Base-by-base conservation (phyloP, 208 protist genomes). In the Acanthamoeba triangularis region DNA sequence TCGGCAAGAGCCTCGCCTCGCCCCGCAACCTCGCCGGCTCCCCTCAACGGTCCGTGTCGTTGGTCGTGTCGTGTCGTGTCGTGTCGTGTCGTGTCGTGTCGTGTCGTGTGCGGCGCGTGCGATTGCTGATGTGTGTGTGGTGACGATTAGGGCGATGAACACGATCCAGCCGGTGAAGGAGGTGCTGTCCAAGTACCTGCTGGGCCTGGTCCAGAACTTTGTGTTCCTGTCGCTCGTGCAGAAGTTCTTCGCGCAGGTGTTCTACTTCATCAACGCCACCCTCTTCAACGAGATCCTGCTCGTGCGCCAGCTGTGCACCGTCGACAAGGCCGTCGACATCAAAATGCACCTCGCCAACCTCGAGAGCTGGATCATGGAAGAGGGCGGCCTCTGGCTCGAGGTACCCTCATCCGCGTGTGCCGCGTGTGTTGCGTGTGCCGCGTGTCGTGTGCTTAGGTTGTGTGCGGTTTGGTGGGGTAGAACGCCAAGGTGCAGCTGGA, bases 281-380 rank as follows among this genome's bases (percentile, higher is more conserved):
- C 67, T 94, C 30, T 94, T 94, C 90, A 94, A 94, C 54, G 90
- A 94, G 69, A 54, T 94, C 25, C 44, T 94, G 28, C 90, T 94
- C 37, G 25, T 33, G 18, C 37, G 67, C 14, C 90, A 94, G 54
- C 41, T 85, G 8, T 94, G 90, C 54, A 69, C 90, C 20, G 35
- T 94, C 6, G 69, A 80, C 44, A 94, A 94, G 69, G 90, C 67
- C 3, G 69, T 94, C n/a, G 90, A 94, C 18, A 80, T 94, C 33
- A 78, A 94, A 37, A 94, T 94, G 90, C 63, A 78, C 69, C 41
- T 94, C n/a, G 61, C 90, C 49, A 84, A 52, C 47, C 41, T 94
- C 33, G 90, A 94, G 33, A 49, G 37, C 54, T 94, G 90, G 90
- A 84, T 78, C 90, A 84, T 33, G 10, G 90, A 94, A 33, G 90